A percentile compares a stretch with the other conserved stretches of the same genome.
These are phyloP conservation scores for Prototheca cutis DNA, from an alignment of 163 green algal genomes.

Conservation along the genomic window DNA sequence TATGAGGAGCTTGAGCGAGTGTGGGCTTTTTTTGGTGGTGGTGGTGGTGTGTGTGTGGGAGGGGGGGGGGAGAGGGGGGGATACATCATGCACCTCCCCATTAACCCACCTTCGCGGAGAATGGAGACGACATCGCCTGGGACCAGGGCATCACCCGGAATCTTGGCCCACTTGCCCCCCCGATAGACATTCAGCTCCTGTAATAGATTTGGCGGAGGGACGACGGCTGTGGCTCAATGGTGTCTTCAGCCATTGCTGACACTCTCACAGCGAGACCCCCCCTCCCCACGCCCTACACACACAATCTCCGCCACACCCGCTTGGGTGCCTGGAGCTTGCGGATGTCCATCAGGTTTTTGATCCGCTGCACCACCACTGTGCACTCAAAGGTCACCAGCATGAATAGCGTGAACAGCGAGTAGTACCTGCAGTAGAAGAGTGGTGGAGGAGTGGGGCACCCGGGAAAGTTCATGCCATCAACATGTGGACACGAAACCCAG, in stretches of 20 bases:
- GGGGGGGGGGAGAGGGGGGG: too few species aligned
- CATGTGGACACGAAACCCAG: too few species aligned
- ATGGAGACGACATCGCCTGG: constrained; percentile 94
- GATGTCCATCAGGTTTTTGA: constrained; percentile 78
- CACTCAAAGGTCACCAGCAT: constrained; percentile 98
- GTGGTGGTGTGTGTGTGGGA: neutral
- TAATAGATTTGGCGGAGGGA: too few species aligned
- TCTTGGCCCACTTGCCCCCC: constrained; percentile 59
- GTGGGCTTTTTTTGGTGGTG: neutral
- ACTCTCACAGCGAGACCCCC: neutral
- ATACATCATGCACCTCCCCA: too few species aligned
- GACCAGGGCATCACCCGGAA: constrained; percentile 78
- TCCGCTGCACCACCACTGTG: constrained; percentile 82
- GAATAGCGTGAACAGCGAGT: constrained; percentile 94
- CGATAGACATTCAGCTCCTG: constrained; percentile 39
- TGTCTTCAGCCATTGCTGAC: neutral
- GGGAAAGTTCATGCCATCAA: neutral
- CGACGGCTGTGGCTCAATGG: too few species aligned
- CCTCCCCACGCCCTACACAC: too few species aligned
- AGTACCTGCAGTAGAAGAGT: constrained; percentile 60
- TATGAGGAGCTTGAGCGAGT: neutral
- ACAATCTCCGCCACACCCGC: too few species aligned
- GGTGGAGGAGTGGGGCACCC: neutral
- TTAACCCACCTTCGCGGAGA: constrained; percentile 32
- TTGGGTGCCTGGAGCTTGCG: constrained; percentile 65